Evolutionary conservation across 177 flowering plant species (phyloP).

Genomic region (Vitis hybrid): DNA sequence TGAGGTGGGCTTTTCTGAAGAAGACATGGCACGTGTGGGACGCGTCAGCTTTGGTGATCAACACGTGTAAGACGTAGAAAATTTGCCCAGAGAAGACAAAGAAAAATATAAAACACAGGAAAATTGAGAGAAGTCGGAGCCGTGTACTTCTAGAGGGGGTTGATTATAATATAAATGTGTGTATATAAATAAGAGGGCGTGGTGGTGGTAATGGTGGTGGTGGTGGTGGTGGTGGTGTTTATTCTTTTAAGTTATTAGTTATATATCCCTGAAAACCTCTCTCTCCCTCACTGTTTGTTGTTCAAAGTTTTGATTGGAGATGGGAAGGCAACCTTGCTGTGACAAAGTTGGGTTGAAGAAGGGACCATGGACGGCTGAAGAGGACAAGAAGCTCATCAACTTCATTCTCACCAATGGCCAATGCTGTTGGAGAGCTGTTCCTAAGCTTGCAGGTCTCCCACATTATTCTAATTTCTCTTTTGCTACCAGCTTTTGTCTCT

Average conservation of each 20-base stretch:
- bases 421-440: conserved; percentile 91
- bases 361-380: conserved; percentile 83
- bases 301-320: conserved; percentile 6
- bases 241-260: conserved; percentile 1
- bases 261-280: background rate
- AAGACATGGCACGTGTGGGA: conserved; percentile 34
- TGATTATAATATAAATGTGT: too few species aligned
- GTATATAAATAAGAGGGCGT: too few species aligned
- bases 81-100: background rate
- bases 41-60: conserved; percentile 12
- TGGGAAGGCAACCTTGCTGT: conserved; percentile 87
- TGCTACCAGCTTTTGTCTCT: background rate
- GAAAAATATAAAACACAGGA: background rate
- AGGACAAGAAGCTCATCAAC: conserved; percentile 73
- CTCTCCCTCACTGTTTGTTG: background rate
- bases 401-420: conserved; percentile 88
- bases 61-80: conserved; percentile 30
- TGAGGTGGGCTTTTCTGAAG: conserved; percentile 47
- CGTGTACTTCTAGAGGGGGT: background rate
- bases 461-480: background rate
- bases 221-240: background rate
- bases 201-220: too few species aligned
- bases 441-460: conserved; percentile 70
- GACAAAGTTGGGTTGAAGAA: conserved; percentile 79
- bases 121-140: background rate